Evolutionary conservation across 78 protist genomes (phyloP).

Genomic region (Dictyostelium intermedium): DNA sequence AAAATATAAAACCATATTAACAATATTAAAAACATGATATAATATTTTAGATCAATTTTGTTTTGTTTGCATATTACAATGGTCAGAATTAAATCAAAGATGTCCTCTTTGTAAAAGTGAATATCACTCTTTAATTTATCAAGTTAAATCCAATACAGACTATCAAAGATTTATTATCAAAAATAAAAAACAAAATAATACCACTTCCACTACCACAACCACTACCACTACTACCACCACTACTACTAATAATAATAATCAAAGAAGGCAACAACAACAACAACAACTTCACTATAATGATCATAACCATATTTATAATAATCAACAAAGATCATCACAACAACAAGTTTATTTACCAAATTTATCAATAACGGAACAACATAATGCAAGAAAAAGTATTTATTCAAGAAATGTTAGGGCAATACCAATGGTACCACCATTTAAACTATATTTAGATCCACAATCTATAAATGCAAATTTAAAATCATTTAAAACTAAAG

Average conservation of each 20-base stretch:
- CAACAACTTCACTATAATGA: background rate
- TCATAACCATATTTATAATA: background rate
- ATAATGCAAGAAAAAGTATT: constrained; percentile 53
- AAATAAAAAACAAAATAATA: background rate
- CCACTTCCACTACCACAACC: background rate
- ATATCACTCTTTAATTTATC: constrained; percentile 43
- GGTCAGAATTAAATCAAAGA: constrained; percentile 52
- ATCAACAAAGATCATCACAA: background rate
- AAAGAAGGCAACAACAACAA: background rate
- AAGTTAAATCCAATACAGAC: constrained; percentile 69
- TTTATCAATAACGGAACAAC: background rate
- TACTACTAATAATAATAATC: too few relatives aligned
- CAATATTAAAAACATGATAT: background rate
- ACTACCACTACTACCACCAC: background rate
- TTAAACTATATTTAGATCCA: constrained; percentile 45
- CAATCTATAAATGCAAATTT: background rate
- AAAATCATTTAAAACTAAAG: background rate
- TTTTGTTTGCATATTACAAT: constrained; percentile 58
- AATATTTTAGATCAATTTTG: constrained; percentile 35
- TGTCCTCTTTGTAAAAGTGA: constrained; percentile 56
- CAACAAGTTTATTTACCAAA: background rate
- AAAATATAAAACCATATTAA: background rate
- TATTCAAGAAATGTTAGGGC: constrained; percentile 24
- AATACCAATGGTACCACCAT: constrained; percentile 72
- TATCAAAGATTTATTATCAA: constrained; percentile 33